Evolutionary conservation across 495 filamentous ascomycete species (phyloP), one percentile per base, ranked within the genome.

Genomic region (Aspergillus carlsbadensis): DNA sequence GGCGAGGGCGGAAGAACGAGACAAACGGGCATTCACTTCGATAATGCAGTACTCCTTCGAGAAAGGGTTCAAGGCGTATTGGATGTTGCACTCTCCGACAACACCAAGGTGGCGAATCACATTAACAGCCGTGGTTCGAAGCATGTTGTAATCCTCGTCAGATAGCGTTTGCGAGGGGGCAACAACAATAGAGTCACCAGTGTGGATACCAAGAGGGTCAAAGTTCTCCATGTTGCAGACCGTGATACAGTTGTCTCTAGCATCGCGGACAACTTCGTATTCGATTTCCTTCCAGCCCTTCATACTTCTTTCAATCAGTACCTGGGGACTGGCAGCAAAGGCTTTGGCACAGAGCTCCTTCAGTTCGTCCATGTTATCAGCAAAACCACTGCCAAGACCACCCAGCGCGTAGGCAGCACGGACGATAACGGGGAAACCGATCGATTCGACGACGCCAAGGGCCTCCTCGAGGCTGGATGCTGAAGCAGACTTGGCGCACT

Each of bases 191-290:
- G 93, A 97, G 73, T 98, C 94, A 70, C 94, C 94, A 8, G 94
- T 98, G 66, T 98, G 94, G 53, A 98, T 97, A 65, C 94, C 94
- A 29, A 98, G 86, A 58, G 94, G 94, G 74, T 98, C 94, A 61
- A 98, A 98, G 72, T 98, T 98, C 75, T 98, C 94, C 94, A 98
- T 98, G 78, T 98, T 98, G 77, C 94, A 98, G 59, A 98, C 94
- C 6, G 94, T 98, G 70, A 98, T 98, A 75, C 94, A 98, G 81
- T 98, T 98, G 75, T 98, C 92, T 55, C 89, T 84, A 39, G 86
- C 89, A 81, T 98, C 94, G 59, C 94, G 89, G 34, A 98, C 94
- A 45, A 98, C 94, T 61, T 98, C 94, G 71, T 98, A 98, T 67
- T 98, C 94, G 52, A 97, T 92, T 70, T 98, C 94, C 73, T 98